These are phyloP conservation scores for Albizia julibrissin DNA, from an alignment of 306 rosid genomes.

Conservation along the genomic window DNA sequence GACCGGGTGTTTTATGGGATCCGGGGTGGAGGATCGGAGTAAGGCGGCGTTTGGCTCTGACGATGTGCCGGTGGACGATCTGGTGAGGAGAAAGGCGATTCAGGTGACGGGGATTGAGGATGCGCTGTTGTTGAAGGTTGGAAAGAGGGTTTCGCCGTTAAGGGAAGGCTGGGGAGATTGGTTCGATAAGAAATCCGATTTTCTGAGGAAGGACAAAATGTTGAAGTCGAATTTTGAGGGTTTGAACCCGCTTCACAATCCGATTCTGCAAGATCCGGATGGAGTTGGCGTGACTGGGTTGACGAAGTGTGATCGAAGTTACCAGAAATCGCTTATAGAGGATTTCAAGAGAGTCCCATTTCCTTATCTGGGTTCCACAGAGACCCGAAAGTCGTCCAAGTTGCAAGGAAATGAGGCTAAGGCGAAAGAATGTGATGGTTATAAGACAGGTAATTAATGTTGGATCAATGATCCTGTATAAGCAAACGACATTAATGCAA, in stretches of 20 bases:
- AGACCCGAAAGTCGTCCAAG: neutral
- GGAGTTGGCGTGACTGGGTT: conserved; percentile 51
- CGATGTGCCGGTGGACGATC: conserved; percentile 75
- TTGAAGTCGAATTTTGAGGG: conserved; percentile 67
- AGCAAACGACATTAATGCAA: neutral
- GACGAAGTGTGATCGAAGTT: conserved; percentile 58
- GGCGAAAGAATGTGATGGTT: neutral
- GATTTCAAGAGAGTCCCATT: conserved; percentile 57
- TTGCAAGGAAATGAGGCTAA: neutral
- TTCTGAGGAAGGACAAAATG: conserved; percentile 80
- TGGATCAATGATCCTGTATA: neutral
- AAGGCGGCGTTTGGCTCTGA: conserved; percentile 73
- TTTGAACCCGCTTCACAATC: conserved; percentile 68
- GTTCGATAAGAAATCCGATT: conserved; percentile 85
- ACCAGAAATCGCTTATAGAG: conserved; percentile 54
- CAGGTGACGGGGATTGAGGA: conserved; percentile 69
- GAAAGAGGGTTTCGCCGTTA: conserved; percentile 63
- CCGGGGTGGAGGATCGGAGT: conserved; percentile 41
- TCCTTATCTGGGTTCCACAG: conserved; percentile 40
- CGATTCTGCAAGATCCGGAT: conserved; percentile 87
- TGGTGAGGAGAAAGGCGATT: conserved; percentile 53
- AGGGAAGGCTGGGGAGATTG: conserved; percentile 95
- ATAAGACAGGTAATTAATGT: neutral
- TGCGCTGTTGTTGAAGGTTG: conserved; percentile 67
- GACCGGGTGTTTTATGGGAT: conserved; percentile 37